Evolutionary conservation across 2,329 filamentous ascomycete species (phyloP).

Genomic region (Didymella glomerata): DNA sequence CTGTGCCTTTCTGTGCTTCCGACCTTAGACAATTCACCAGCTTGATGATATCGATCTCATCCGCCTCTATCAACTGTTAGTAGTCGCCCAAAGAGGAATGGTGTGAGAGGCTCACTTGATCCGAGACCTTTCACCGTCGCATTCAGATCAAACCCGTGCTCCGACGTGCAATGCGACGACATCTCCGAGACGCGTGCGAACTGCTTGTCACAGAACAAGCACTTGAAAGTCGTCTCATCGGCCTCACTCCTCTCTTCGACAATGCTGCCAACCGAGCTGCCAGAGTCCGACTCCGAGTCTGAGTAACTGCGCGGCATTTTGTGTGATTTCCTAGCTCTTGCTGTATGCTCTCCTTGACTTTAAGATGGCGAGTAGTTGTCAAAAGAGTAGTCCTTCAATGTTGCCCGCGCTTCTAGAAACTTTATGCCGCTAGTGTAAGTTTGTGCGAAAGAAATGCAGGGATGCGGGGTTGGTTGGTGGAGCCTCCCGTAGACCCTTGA

Average conservation of each 20-base stretch:
- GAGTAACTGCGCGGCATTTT: slow-evolving; percentile 44
- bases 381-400: slow-evolving; percentile 13
- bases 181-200: slow-evolving; percentile 40
- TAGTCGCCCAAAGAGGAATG: slow-evolving; percentile 29
- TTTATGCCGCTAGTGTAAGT: slow-evolving; percentile 37
- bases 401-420: slow-evolving; percentile 27
- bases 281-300: slow-evolving; percentile 42
- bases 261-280: slow-evolving; percentile 47
- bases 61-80: slow-evolving; percentile 38
- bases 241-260: slow-evolving; percentile 48
- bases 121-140: slow-evolving; percentile 42
- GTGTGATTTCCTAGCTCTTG: neutral
- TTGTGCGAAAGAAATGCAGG: slow-evolving; percentile 38
- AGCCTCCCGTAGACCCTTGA: slow-evolving; percentile 18
- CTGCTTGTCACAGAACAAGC: slow-evolving; percentile 47
- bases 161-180: slow-evolving; percentile 38
- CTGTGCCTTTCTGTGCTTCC: slow-evolving; percentile 50
- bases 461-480: slow-evolving; percentile 35
- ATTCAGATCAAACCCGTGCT: slow-evolving; percentile 41
- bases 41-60: slow-evolving; percentile 47
- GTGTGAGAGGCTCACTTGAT: slow-evolving; percentile 33
- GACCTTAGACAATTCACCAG: slow-evolving; percentile 60
- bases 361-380: neutral
- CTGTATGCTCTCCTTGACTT: neutral
- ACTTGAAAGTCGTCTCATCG: slow-evolving; percentile 48